These are phyloP conservation scores for Penicillium subrubescens DNA, from an alignment of 495 filamentous ascomycete genomes.

Conservation along the genomic window DNA sequence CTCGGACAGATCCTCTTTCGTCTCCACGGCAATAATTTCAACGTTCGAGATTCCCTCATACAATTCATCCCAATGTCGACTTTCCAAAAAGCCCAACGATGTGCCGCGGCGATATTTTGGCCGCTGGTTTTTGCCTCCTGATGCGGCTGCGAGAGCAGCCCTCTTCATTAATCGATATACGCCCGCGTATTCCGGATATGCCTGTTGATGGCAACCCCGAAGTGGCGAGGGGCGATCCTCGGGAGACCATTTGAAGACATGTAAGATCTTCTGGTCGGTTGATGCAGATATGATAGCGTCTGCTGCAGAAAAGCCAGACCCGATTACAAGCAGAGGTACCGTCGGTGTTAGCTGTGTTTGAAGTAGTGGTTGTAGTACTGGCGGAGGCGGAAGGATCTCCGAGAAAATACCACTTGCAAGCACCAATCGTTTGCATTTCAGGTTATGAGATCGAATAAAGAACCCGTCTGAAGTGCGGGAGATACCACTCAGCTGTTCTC, in stretches of 20 bases:
- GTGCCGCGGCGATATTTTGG: slow-evolving; percentile 36
- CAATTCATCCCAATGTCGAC: slow-evolving; percentile 49
- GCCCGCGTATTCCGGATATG: slow-evolving; percentile 68
- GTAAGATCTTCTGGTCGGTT: slow-evolving; percentile 55
- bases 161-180: slow-evolving; percentile 67
- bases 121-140: slow-evolving; percentile 20
- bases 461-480: slow-evolving; percentile 53
- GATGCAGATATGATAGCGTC: slow-evolving; percentile 62
- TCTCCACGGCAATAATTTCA: slow-evolving; percentile 47
- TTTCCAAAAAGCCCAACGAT: slow-evolving; percentile 48
- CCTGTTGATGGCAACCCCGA: slow-evolving; percentile 62
- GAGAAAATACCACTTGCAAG: slow-evolving; percentile 68
- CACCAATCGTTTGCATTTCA: slow-evolving; percentile 62
- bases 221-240: slow-evolving; percentile 59
- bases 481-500: slow-evolving; percentile 46
- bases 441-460: slow-evolving; percentile 51
- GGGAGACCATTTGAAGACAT: slow-evolving; percentile 65
- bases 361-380: slow-evolving; percentile 46
- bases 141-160: slow-evolving; percentile 38
- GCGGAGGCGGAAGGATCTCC: slow-evolving; percentile 54
- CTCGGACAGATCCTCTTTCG: slow-evolving; percentile 32
- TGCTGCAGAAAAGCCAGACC: slow-evolving; percentile 67
- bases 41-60: slow-evolving; percentile 66
- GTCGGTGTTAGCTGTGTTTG: slow-evolving; percentile 25
- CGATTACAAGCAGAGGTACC: slow-evolving; percentile 57